These are phyloP conservation scores for Coemansia sp. DNA, from an alignment of 192 early-diverging fungal genomes.

Conservation along the genomic window DNA sequence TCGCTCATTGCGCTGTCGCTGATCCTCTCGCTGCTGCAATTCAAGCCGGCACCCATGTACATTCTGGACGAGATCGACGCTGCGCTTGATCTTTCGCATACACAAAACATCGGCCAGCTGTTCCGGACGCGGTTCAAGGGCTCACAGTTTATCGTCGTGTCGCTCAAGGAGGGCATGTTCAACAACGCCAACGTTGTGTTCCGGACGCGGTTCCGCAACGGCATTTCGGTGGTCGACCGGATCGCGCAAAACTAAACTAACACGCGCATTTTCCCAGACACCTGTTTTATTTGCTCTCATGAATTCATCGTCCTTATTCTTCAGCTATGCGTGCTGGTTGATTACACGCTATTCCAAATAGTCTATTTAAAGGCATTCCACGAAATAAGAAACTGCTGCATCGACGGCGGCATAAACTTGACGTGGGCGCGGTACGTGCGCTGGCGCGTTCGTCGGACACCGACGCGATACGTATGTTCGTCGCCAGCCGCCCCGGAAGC, in stretches of 20 bases:
- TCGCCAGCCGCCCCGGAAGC: not conserved
- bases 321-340: too few relatives aligned
- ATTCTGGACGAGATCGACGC: conserved; percentile 99
- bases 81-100: conserved; percentile 95
- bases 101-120: conserved; percentile 96
- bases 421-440: conserved; percentile 41
- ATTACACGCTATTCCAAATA: not conserved
- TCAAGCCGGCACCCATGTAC: conserved; percentile 99
- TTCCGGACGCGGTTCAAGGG: conserved; percentile 89
- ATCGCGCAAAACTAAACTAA: conserved; percentile 26
- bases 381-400: conserved; percentile 17
- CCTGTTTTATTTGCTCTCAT: not conserved
- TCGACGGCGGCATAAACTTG: conserved; percentile 19
- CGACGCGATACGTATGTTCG: conserved; percentile 24
- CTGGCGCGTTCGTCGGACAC: conserved; percentile 30
- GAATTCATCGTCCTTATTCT: not conserved
- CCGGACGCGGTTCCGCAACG: conserved; percentile 87
- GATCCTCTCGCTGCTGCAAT: conserved; percentile 93
- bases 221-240: conserved; percentile 86
- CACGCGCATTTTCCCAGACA: not conserved
- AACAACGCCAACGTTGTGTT: conserved; percentile 98
- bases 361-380: conserved; percentile 3
- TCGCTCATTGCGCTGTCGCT: conserved; percentile 95
- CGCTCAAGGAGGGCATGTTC: conserved; percentile 99
- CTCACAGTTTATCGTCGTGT: conserved; percentile 97